A percentile compares a stretch with the other conserved stretches of the same genome.
phyloP scores from a whole-genome alignment of 345 rosid genomes.

The Salix purpurea region DNA sequence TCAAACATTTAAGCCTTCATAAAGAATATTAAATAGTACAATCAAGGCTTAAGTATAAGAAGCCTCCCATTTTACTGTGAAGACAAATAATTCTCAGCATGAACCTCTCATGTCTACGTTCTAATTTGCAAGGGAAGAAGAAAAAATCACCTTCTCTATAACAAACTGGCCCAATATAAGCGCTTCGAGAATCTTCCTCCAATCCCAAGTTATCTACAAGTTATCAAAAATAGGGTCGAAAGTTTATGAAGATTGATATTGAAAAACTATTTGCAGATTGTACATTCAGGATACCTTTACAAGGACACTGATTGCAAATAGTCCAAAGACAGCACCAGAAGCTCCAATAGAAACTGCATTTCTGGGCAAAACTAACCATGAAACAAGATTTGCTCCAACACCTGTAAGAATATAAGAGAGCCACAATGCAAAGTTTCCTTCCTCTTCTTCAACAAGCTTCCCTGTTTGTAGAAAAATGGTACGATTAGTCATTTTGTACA shows the following conservation, averaged over 20 bases:
- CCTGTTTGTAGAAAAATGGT: conserved; percentile 35
- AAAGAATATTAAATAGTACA: background rate
- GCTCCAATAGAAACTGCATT: conserved; percentile 92
- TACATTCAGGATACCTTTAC: conserved; percentile 55
- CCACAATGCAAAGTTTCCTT: conserved; percentile 78
- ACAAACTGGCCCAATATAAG: conserved; percentile 93
- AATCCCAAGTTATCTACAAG: conserved; percentile 84
- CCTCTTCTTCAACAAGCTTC: conserved; percentile 95
- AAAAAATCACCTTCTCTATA: conserved; percentile 55
- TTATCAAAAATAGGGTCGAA: conserved; percentile 6
- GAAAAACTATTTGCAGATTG: background rate
- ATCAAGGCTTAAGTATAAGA: background rate
- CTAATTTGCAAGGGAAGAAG: background rate
- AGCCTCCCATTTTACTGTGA: background rate
- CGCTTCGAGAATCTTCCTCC: conserved; percentile 96
- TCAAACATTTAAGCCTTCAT: background rate
- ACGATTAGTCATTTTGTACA: too few relatives aligned
- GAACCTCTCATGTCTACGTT: background rate
- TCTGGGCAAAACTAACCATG: conserved; percentile 87
- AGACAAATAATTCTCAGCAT: background rate
- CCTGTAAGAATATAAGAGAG: conserved; percentile 72
- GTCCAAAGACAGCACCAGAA: conserved; percentile 91
- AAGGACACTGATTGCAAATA: conserved; percentile 81
- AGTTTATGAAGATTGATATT: conserved; percentile 1
- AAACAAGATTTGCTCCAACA: conserved; percentile 85